Base-by-base conservation (phyloP, 768 basidiomycete species). In the Leccinum boreale region DNA sequence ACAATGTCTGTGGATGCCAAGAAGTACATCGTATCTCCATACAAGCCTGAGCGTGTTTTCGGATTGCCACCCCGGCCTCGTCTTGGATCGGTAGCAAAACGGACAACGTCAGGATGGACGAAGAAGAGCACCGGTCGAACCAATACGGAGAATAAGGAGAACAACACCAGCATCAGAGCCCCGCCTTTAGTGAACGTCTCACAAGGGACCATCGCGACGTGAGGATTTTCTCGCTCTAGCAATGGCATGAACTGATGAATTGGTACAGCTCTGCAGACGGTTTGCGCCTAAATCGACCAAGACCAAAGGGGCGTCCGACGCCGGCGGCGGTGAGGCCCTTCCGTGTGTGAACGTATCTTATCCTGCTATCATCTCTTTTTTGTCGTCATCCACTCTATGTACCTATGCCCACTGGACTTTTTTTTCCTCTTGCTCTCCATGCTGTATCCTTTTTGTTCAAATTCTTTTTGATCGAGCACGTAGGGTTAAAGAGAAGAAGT, bases 41-140 rank as follows among this genome's bases (percentile, higher is more conserved):
- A 66, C 62, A 75, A 75, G 55, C 70, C 61, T 39, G 68, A 58
- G 24, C 70, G 60, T 58, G 58, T 58, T 17, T 67, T 66, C 55
- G 65, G 56, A 50, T 69, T 62, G 14, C 62, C 66, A 3, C 51
- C 73, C 8, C 81, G 84, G 10, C 79, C 85, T 15, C 76, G 82
- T 24, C 81, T 85, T 48, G 79, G 74, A 3, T 85, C 85, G 0
- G 78, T 74, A n/a, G 75, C 81, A 0, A 76, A 85, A 12, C 77
- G 87, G 17, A 77, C 74, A 0, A 81, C 81, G 0, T 75, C 83
- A 1, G 88, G 87, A 2, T 85, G 81, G 84, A 73, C 84, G 44
- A 90, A 89, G 73, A 81, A 84, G 35, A 83, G 79, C 62, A 76
- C 73, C 0, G 81, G 79, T 28, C 71, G 85, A 76, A 71, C 73